These are phyloP conservation scores for Emergomyces pasteurianus DNA, from an alignment of 2,329 filamentous ascomycete species.

Conservation along the genomic window DNA sequence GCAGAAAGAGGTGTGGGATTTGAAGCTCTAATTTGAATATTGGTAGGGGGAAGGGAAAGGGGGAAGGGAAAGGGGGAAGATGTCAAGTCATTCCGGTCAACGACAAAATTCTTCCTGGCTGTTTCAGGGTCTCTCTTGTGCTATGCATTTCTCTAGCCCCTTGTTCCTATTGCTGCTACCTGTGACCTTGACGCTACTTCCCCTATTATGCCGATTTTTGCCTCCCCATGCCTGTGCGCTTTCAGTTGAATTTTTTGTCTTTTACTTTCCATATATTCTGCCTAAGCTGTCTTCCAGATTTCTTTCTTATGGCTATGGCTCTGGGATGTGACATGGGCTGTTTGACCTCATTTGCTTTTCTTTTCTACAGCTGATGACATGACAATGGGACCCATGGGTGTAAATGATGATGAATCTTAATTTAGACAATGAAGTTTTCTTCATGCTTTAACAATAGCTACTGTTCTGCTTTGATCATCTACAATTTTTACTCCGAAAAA, in stretches of 20 bases:
- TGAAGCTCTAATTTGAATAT: conserved; percentile 10
- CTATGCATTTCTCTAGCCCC: background rate
- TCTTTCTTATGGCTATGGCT: background rate
- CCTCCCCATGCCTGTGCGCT: background rate
- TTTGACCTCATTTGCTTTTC: background rate
- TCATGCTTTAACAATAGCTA: background rate
- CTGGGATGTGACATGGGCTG: background rate
- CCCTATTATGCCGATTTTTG: background rate
- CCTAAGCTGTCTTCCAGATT: background rate
- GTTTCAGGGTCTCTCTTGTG: background rate
- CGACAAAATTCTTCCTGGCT: background rate
- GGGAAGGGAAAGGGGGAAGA: background rate
- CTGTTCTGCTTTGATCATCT: background rate
- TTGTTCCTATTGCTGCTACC: background rate
- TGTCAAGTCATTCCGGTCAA: background rate
- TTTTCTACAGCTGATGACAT: background rate
- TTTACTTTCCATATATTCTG: background rate
- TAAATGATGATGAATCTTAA: background rate
- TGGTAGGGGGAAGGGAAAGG: background rate
- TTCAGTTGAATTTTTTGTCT: background rate
- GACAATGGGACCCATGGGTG: background rate
- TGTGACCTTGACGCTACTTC: background rate
- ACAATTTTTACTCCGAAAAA: background rate
- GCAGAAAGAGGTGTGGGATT: conserved; percentile 14
- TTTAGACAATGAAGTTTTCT: background rate